Evolutionary conservation across 352 stramenopile species (phyloP), one percentile per base, ranked within the genome.

Genomic region (Pythium sp.): DNA sequence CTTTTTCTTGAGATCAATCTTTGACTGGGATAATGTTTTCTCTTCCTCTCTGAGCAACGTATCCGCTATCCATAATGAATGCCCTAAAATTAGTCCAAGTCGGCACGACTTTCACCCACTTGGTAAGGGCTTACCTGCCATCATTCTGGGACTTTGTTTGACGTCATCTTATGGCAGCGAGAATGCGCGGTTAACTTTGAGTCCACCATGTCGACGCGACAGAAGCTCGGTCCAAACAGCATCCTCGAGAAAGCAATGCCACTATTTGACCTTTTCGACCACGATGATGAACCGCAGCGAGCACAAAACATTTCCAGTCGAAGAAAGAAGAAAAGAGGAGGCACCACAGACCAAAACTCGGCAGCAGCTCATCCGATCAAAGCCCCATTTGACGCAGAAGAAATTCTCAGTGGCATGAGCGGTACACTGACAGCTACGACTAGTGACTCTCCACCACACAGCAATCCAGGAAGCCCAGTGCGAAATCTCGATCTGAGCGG

Each of bases 261-360:
- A 55, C 63, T 82, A 15, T 85, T 82, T 36, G 77, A 81, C 24
- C 69, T 82, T 6, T 69, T 57, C 22, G 69, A 73, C 41, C 69
- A 58, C 20, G 54, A 38, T 7, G 46, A 63, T 30, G 55, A 66
- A 18, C 4, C 15, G 3, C 38, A 15, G 28, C 57, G 22, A 53
- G 12, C 20, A 20, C 68, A 26, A 36, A 5, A 58, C 41, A 57
- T 28, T 65, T 77, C 56, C 49, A 20, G 28, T 57, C 70, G 32
- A 62, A 74, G 51, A 38, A 78, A 63, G 67, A 72, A 30, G 64
- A 77, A 49, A 32, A n/a, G 22, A n/a, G 32, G 22, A 47, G 32
- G 43, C 18, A 7, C 12, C 20, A 20, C 56, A 15, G 12, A 57
- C 20, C 32, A 65, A 46, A 59, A 28, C 18, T 15, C 54, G 9